phyloP scores from a whole-genome alignment of 371 early-diverging fungal species.

The Mucor ambiguus region DNA sequence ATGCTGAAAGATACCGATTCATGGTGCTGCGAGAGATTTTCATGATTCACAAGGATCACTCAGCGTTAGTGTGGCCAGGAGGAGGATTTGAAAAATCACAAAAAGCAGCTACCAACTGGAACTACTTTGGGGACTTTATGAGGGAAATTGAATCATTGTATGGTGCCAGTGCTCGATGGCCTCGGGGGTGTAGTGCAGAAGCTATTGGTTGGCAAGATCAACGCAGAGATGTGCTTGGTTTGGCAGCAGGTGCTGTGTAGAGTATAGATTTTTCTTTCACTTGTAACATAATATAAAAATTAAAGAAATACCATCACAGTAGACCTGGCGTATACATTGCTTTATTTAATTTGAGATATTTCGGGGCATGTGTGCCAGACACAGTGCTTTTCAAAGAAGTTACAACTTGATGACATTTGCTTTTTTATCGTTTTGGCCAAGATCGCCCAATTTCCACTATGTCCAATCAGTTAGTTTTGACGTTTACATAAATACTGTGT shows the following conservation, averaged over 20 bases:
- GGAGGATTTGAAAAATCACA: slow-evolving; percentile 56
- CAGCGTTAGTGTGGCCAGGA: slow-evolving; percentile 57
- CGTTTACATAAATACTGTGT: background rate
- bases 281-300: background rate
- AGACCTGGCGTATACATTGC: background rate
- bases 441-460: slow-evolving; percentile 55
- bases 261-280: background rate
- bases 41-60: slow-evolving; percentile 65
- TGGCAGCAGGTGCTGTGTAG: slow-evolving; percentile 36
- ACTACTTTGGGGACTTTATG: slow-evolving; percentile 57
- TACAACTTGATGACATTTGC: slow-evolving; percentile 14
- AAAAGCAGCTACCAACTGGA: slow-evolving; percentile 43
- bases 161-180: slow-evolving; percentile 59
- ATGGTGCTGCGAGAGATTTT: slow-evolving; percentile 55
- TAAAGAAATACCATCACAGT: background rate
- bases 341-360: background rate
- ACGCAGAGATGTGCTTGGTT: slow-evolving; percentile 36
- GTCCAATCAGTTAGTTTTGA: background rate
- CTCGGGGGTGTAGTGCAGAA: slow-evolving; percentile 57
- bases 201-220: slow-evolving; percentile 54
- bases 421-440: slow-evolving; percentile 51
- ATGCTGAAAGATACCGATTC: slow-evolving; percentile 60
- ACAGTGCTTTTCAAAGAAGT: background rate
- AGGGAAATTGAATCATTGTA: slow-evolving; percentile 54
- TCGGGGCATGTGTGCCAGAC: background rate